phyloP scores from a whole-genome alignment of 768 basidiomycete genomes.

The Hebeloma cylindrosporum region DNA sequence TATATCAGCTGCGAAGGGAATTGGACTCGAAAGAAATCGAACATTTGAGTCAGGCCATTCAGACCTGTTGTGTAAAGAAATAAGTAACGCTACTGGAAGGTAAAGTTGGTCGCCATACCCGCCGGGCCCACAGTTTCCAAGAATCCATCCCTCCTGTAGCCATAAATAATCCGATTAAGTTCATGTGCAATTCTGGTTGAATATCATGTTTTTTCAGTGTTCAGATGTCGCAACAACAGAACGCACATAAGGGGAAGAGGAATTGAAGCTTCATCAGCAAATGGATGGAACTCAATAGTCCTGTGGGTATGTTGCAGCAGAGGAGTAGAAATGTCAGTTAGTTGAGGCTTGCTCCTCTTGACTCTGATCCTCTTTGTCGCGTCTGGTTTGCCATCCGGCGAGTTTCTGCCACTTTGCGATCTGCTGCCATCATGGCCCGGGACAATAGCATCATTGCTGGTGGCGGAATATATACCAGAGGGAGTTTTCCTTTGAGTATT shows the following conservation, averaged over 20 bases:
- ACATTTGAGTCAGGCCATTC: conserved; percentile 76
- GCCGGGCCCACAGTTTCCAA: conserved; percentile 91
- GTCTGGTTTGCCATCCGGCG: conserved; percentile 40
- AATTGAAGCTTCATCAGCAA: conserved; percentile 59
- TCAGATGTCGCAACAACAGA: background rate
- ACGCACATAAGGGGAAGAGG: conserved; percentile 81
- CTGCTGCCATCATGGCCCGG: conserved; percentile 28
- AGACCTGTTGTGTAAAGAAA: conserved; percentile 43
- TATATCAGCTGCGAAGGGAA: conserved; percentile 2
- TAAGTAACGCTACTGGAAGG: background rate
- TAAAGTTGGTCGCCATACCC: conserved; percentile 39
- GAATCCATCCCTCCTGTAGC: conserved; percentile 76
- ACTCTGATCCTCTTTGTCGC: conserved; percentile 69
- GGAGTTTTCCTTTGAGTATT: conserved; percentile 29
- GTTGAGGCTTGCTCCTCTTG: conserved; percentile 66
- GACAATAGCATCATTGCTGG: conserved; percentile 27
- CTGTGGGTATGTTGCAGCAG: conserved; percentile 56
- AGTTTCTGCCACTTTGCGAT: conserved; percentile 31
- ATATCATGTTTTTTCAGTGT: background rate
- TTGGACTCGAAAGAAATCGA: background rate
- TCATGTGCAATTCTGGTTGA: conserved; percentile 85
- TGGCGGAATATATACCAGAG: conserved; percentile 44
- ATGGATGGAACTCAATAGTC: conserved; percentile 59
- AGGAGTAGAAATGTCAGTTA: conserved; percentile 54
- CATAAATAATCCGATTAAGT: conserved; percentile 64